Evolutionary conservation across 192 early-diverging fungal genomes (phyloP).

Genomic region (Funneliformis mosseae): DNA sequence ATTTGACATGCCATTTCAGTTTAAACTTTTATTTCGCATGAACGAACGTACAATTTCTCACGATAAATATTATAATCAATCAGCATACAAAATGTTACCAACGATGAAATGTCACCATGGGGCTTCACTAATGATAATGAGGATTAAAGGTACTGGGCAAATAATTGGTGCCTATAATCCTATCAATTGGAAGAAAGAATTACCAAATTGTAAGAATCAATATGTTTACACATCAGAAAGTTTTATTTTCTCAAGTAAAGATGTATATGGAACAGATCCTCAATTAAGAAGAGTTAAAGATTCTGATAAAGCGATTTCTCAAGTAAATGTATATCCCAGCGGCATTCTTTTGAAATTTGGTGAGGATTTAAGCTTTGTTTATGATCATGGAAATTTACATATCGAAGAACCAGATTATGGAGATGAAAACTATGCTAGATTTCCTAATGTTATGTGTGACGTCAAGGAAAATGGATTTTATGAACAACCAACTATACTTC

Average conservation of each 20-base stretch:
- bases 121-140: constrained; percentile 17
- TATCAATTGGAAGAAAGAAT: not conserved
- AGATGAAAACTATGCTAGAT: not conserved
- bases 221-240: not conserved
- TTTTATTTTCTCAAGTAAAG: constrained; percentile 13
- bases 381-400: not conserved
- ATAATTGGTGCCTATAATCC: constrained; percentile 25
- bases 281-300: not conserved
- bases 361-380: not conserved
- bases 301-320: constrained; percentile 7
- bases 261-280: not conserved
- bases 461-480: not conserved
- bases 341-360: constrained; percentile 8
- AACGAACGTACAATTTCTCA: not conserved
- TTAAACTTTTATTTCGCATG: constrained; percentile 10
- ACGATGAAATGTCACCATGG: constrained; percentile 24
- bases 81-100: constrained; percentile 9
- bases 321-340: not conserved
- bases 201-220: not conserved
- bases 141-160: not conserved
- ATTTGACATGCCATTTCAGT: constrained; percentile 15
- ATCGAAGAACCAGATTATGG: not conserved
- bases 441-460: not conserved
- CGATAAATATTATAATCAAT: constrained; percentile 8
- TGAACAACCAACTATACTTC: constrained; percentile 17